Conservation (phyloP, 768 basidiomycete genomes). For the Ramaria sp. region DNA sequence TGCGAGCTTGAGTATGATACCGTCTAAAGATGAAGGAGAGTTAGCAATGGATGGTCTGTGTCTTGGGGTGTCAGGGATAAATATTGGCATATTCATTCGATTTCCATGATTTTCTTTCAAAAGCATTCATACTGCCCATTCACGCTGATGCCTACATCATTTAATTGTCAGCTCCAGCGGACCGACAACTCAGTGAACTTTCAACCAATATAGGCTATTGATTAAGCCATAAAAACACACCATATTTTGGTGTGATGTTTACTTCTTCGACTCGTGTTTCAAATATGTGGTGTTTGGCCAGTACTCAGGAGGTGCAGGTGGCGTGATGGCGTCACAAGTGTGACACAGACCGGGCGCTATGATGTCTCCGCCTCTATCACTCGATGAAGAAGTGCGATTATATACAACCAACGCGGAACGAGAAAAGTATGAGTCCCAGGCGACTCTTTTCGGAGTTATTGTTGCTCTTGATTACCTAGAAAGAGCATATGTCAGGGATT, state of each 20-base stretch:
- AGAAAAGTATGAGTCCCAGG: constrained; percentile 78
- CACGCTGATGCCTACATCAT: too few relatives aligned
- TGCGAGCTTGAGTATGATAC: too few relatives aligned
- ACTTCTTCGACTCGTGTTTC: neutral
- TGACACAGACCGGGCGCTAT: neutral
- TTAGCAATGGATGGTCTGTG: too few relatives aligned
- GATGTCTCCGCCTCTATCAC: constrained; percentile 38
- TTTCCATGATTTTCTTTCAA: too few relatives aligned
- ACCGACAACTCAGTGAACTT: too few relatives aligned
- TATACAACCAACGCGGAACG: constrained; percentile 83
- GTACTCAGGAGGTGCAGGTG: neutral
- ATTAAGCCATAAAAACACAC: neutral
- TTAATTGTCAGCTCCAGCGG: too few relatives aligned
- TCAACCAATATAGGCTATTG: too few relatives aligned
- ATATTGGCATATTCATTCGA: too few relatives aligned
- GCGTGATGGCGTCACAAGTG: neutral
- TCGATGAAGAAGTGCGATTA: constrained; percentile 89
- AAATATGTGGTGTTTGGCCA: neutral
- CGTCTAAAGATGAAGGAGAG: too few relatives aligned
- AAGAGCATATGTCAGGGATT: constrained; percentile 89
- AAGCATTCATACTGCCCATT: too few relatives aligned
- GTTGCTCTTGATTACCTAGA: constrained; percentile 91
- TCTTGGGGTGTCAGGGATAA: too few relatives aligned
- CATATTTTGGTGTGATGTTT: neutral
- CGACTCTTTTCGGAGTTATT: constrained; percentile 87